A percentile compares a stretch with the other conserved stretches of the same genome.
Evolutionary conservation across 2,329 filamentous ascomycete species (phyloP).

Genomic region (Ophiosphaerella korrae): DNA sequence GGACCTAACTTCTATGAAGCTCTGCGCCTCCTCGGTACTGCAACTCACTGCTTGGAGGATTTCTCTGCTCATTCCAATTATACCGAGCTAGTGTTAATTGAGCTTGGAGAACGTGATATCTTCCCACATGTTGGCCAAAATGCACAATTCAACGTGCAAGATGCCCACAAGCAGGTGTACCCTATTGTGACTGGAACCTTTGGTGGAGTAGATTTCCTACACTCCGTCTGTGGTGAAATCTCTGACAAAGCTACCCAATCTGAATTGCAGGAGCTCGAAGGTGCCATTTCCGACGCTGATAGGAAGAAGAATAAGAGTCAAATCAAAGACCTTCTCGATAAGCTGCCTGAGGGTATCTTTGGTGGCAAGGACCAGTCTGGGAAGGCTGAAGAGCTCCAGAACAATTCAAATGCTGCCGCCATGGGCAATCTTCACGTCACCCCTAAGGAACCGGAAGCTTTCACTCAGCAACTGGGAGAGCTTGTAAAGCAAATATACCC

Average conservation of each 20-base stretch:
- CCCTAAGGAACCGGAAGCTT: constrained; percentile 81
- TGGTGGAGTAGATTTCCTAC: constrained; percentile 91
- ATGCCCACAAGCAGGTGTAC: constrained; percentile 70
- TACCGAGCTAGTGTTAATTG: constrained; percentile 82
- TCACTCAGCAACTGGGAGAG: constrained; percentile 75
- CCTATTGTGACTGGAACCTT: constrained; percentile 91
- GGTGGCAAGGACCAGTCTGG: constrained; percentile 74
- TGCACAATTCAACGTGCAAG: constrained; percentile 72
- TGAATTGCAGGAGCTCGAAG: constrained; percentile 86
- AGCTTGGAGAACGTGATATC: constrained; percentile 77
- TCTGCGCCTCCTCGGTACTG: constrained; percentile 83
- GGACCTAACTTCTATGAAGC: constrained; percentile 86
- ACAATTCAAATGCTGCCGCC: constrained; percentile 74
- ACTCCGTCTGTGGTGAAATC: constrained; percentile 79
- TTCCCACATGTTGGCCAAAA: constrained; percentile 85
- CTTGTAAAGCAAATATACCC: constrained; percentile 83
- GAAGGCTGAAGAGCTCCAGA: constrained; percentile 79
- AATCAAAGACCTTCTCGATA: constrained; percentile 78
- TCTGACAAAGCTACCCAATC: constrained; percentile 90
- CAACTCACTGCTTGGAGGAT: constrained; percentile 85
- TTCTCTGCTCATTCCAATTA: constrained; percentile 96
- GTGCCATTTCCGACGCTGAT: constrained; percentile 69
- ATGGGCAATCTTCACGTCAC: constrained; percentile 76
- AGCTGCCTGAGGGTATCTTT: constrained; percentile 80
- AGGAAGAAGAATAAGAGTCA: constrained; percentile 72